Base-by-base conservation (phyloP, 148 eudicot genomes). In the Nyssa sinensis region DNA sequence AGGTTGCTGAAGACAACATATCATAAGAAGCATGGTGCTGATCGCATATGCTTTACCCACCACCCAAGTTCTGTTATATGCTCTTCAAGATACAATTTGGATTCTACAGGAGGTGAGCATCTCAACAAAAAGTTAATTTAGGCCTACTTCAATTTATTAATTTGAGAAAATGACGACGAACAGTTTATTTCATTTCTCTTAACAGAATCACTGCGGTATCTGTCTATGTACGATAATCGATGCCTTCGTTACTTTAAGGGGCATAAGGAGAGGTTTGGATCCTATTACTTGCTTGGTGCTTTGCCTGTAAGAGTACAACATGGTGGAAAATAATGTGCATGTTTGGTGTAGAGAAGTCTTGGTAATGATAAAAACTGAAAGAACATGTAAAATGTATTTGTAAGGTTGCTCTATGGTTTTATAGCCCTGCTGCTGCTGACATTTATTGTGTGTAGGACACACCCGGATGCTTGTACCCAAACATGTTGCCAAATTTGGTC, bases 181-280 rank as follows among this genome's bases (percentile, higher is more conserved):
- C 28, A 31, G 35, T 35, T 76, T 49, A 31, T 65, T 24, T 67
- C 39, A 2, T 53, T 47, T 73, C 24, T 74, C 34, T 76, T 87
- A 71, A 49, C 86, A 95, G 97, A 95, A 84, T 84, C 91, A 39
- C 86, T 95, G 70, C 87, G 97, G 71, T 95, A 95, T 83, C 87
- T 95, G 62, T 95, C 99, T 17, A 86, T 95, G 97, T 95, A 92
- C 68, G 99, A 95, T 53, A 95, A 95, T 77, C 85, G 99, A 64
- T 86, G 89, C 75, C 97, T 95, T 79, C 99, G 99, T 53, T 93
- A 90, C 86, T 95, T 95, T 71, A 95, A 95, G 81, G 99, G 97
- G 76, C 99, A 93, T 66, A 93, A 82, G 74, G 93, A 95, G 59
- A 92, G 99, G 99, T 95, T 71, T 75, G 88, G n/a, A 73, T 55